Conservation (phyloP, 768 basidiomycete genomes). For the Leccinum arenicola region DNA sequence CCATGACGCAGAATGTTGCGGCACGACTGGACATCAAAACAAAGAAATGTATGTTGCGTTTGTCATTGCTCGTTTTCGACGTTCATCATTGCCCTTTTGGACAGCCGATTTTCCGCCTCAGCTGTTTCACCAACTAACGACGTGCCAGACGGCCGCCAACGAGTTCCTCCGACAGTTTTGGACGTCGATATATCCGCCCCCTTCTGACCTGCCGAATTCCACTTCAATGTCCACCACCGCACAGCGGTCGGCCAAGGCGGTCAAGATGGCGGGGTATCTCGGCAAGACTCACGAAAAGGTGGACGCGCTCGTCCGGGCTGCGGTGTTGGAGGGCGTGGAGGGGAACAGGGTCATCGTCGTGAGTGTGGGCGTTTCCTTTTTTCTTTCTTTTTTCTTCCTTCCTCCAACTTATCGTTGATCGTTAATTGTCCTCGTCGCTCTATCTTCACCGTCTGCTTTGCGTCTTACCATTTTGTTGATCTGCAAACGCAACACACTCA, state of each 20-base stretch:
- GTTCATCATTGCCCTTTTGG: not conserved
- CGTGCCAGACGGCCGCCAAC: conserved; percentile 89
- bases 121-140: conserved; percentile 79
- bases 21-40: conserved; percentile 64
- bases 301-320: conserved; percentile 65
- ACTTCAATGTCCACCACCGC: conserved; percentile 44
- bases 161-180: conserved; percentile 98
- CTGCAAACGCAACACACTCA: conserved; percentile 24
- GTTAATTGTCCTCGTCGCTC: not conserved
- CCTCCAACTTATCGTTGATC: not conserved
- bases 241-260: conserved; percentile 74
- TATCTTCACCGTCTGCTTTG: not conserved
- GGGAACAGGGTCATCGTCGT: conserved; percentile 61
- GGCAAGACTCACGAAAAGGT: conserved; percentile 80
- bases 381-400: not conserved
- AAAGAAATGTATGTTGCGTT: conserved; percentile 52
- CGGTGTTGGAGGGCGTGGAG: conserved; percentile 61
- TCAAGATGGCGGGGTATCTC: conserved; percentile 87
- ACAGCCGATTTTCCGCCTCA: conserved; percentile 78
- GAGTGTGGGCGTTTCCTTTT: conserved; percentile 30
- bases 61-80: not conserved
- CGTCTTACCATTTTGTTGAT: not conserved
- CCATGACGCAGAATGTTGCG: conserved; percentile 82
- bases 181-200: conserved; percentile 79
- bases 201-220: conserved; percentile 47